Conservation (phyloP, 2,329 filamentous ascomycete genomes). For the Mycosphaerella sp. region DNA sequence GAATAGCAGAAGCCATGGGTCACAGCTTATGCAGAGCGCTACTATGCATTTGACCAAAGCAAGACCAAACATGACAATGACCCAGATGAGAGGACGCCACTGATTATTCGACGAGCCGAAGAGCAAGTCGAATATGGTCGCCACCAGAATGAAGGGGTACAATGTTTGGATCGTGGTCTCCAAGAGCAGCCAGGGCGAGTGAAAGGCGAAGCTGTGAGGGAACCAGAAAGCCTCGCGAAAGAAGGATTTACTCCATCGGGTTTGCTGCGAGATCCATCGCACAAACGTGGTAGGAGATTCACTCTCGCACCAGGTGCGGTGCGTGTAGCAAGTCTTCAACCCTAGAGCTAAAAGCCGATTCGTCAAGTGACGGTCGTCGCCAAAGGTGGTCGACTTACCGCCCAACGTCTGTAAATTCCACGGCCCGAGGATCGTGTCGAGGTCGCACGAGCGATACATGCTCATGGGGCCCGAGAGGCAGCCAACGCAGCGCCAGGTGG, state of each 20-base stretch:
- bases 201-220: conserved; percentile 1
- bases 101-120: conserved; percentile 4
- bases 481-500: conserved; percentile 3
- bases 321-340: conserved; percentile 4
- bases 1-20: conserved; percentile 8
- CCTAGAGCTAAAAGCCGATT: conserved; percentile 2
- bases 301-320: conserved; percentile 9
- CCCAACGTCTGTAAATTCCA: conserved; percentile 7
- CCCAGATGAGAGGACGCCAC: conserved; percentile 6
- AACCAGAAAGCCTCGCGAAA: conserved; percentile 9
- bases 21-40: conserved; percentile 2
- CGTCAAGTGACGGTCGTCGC: conserved; percentile 6
- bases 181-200: conserved; percentile 2
- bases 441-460: conserved; percentile 7
- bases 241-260: conserved; percentile 8
- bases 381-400: conserved; percentile 1
- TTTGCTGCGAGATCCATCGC: conserved; percentile 7
- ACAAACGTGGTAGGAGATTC: conserved; percentile 8
- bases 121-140: conserved; percentile 4
- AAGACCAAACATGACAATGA: conserved; percentile 6
- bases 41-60: conserved; percentile 5
- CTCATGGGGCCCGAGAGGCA: conserved; percentile 5
- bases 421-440: conserved; percentile 2
- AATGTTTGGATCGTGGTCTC: conserved; percentile 2
- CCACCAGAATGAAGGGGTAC: conserved; percentile 1